These are phyloP conservation scores for Mucor saturninus DNA, from an alignment of 371 early-diverging fungal species.

Conservation along the genomic window DNA sequence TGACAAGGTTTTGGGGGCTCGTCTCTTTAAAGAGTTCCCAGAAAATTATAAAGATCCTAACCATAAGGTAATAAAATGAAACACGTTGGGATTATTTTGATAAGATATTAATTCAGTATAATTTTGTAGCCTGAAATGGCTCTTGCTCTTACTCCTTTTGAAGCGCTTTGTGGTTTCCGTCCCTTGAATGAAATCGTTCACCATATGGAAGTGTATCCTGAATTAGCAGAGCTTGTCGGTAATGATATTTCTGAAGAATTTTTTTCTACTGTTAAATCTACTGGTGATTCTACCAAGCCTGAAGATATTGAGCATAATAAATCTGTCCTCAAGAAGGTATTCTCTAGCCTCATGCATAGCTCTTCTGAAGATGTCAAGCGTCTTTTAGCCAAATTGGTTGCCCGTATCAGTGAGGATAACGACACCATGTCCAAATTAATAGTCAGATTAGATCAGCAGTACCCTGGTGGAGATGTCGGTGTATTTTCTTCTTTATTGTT, in stretches of 20 bases:
- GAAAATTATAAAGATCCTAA: conserved; percentile 82
- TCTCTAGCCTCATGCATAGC: conserved; percentile 73
- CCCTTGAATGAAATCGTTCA: conserved; percentile 79
- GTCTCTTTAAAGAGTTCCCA: conserved; percentile 75
- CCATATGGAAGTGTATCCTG: conserved; percentile 74
- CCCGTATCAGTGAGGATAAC: conserved; percentile 42
- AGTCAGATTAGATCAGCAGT: conserved; percentile 78
- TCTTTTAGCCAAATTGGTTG: conserved; percentile 59
- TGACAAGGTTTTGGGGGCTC: conserved; percentile 83
- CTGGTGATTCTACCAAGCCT: conserved; percentile 20
- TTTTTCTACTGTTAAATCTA: conserved; percentile 28
- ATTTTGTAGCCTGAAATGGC: conserved; percentile 93
- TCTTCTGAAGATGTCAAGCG: conserved; percentile 51
- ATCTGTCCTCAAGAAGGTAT: conserved; percentile 65
- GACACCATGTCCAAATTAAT: conserved; percentile 67
- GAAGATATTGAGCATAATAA: conserved; percentile 51
- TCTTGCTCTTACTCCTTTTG: conserved; percentile 93
- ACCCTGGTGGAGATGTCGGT: conserved; percentile 91
- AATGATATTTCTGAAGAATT: conserved; percentile 43
- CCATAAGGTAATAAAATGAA: conserved; percentile 42
- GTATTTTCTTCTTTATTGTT: conserved; percentile 86
- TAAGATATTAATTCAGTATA: not conserved
- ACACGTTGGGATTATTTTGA: not conserved
- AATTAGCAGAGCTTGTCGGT: conserved; percentile 75
- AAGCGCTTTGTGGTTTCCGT: conserved; percentile 95